Percentiles rank a stretch among this genome's conserved stretches.
phyloP scores from a whole-genome alignment of 257 asterid species.

The Mitragyna speciosa region DNA sequence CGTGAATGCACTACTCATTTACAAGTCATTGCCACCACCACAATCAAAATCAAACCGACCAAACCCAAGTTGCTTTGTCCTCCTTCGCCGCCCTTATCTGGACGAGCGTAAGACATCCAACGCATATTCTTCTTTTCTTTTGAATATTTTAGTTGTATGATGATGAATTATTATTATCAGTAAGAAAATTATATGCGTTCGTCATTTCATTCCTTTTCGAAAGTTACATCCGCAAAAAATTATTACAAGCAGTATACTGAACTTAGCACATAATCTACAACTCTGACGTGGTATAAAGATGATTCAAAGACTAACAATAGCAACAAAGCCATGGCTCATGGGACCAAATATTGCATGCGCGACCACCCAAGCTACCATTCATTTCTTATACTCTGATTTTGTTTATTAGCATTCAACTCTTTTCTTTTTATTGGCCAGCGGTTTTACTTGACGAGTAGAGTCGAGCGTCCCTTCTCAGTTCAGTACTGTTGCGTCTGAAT shows the following conservation, averaged over 20 bases:
- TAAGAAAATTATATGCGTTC: not conserved
- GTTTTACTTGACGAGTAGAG: not conserved
- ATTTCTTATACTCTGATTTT: not conserved
- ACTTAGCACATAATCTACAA: no score
- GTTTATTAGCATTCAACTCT: not conserved
- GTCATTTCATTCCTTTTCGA: not conserved
- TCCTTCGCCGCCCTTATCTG: conserved; percentile 14
- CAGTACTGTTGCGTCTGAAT: not conserved
- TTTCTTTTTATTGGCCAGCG: not conserved
- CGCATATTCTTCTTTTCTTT: not conserved
- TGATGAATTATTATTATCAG: not conserved
- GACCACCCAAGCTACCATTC: not conserved
- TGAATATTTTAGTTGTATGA: not conserved
- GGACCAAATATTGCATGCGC: not conserved
- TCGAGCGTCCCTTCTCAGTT: not conserved
- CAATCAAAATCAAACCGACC: conserved; percentile 15
- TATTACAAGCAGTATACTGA: not conserved
- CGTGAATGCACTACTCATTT: not conserved
- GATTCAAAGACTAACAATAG: not conserved
- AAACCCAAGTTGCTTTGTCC: conserved; percentile 2
- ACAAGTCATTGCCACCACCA: not conserved
- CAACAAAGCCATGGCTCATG: not conserved
- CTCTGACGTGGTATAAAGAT: not conserved
- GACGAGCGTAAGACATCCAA: not conserved
- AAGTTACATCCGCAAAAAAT: not conserved